Evolutionary conservation across 352 stramenopile species (phyloP).

Genomic region (Globisporangium viniferum): DNA sequence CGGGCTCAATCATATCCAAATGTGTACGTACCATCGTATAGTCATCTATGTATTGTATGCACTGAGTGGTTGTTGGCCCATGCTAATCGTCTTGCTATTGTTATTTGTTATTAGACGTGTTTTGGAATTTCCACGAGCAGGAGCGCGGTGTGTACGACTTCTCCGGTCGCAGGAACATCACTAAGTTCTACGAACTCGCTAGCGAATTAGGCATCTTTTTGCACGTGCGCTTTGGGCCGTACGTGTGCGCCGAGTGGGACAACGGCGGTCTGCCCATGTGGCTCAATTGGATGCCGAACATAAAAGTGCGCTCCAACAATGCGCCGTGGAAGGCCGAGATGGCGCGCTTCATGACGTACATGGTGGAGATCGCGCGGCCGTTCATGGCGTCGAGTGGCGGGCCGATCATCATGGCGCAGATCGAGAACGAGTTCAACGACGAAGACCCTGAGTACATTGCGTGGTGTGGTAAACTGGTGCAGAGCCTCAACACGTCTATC

Average conservation of each 20-base stretch:
- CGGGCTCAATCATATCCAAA: slow-evolving; percentile 68
- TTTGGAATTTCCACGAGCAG: slow-evolving; percentile 71
- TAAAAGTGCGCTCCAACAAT: slow-evolving; percentile 50
- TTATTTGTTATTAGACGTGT: slow-evolving; percentile 43
- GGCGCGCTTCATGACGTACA: slow-evolving; percentile 55
- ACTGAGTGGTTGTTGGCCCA: background rate
- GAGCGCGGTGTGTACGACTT: slow-evolving; percentile 55
- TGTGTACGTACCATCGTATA: slow-evolving; percentile 39
- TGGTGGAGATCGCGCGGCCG: slow-evolving; percentile 58
- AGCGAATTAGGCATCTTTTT: slow-evolving; percentile 57
- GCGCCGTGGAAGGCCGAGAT: slow-evolving; percentile 46
- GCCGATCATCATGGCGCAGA: slow-evolving; percentile 72
- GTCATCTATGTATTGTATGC: background rate
- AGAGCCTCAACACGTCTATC: slow-evolving; percentile 51
- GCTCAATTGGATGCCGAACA: slow-evolving; percentile 50
- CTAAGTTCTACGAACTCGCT: slow-evolving; percentile 56
- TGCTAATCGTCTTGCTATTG: slow-evolving; percentile 4
- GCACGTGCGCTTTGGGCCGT: slow-evolving; percentile 66
- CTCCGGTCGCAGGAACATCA: slow-evolving; percentile 45
- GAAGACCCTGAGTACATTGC: slow-evolving; percentile 49
- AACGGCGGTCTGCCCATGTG: slow-evolving; percentile 63
- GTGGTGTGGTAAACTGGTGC: slow-evolving; percentile 56
- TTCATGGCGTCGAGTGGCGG: slow-evolving; percentile 63
- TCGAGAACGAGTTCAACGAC: slow-evolving; percentile 61
- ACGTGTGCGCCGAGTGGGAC: slow-evolving; percentile 65